Conservation (phyloP, 371 early-diverging fungal species). For the Lichtheimia ornata region DNA sequence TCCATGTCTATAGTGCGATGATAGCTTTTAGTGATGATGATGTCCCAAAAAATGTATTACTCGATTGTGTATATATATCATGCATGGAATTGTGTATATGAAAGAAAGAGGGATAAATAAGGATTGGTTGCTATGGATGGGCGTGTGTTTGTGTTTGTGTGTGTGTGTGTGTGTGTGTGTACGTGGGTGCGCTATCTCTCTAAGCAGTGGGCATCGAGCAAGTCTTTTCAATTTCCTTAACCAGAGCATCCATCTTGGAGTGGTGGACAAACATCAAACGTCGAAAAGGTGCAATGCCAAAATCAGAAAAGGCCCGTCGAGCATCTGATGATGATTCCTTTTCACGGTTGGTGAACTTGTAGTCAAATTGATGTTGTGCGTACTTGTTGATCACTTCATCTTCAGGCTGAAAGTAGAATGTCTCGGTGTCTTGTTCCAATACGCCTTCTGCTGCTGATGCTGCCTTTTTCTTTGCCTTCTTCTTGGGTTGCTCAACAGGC, state of each 20-base stretch:
- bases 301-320: constrained; percentile 80
- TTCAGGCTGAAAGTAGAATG: constrained; percentile 87
- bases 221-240: constrained; percentile 47
- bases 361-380: constrained; percentile 58
- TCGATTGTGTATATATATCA: background rate
- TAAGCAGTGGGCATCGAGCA: constrained; percentile 19
- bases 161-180: too few relatives aligned
- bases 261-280: constrained; percentile 73
- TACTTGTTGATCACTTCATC: constrained; percentile 81
- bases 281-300: constrained; percentile 80
- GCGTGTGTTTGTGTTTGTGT: background rate
- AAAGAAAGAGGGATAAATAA: background rate
- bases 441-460: background rate
- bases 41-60: background rate
- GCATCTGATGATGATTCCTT: constrained; percentile 74
- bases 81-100: background rate
- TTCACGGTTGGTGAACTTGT: constrained; percentile 62
- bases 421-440: constrained; percentile 16
- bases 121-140: background rate
- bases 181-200: too few relatives aligned
- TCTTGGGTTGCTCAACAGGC: constrained; percentile 31
- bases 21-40: background rate
- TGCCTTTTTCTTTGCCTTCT: constrained; percentile 48
- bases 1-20: constrained; percentile 12
- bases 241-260: constrained; percentile 58